Evolutionary conservation across 495 filamentous ascomycete genomes (phyloP), one percentile per base, ranked within the genome.

Genomic region (Aspergillus kassunensis): DNA sequence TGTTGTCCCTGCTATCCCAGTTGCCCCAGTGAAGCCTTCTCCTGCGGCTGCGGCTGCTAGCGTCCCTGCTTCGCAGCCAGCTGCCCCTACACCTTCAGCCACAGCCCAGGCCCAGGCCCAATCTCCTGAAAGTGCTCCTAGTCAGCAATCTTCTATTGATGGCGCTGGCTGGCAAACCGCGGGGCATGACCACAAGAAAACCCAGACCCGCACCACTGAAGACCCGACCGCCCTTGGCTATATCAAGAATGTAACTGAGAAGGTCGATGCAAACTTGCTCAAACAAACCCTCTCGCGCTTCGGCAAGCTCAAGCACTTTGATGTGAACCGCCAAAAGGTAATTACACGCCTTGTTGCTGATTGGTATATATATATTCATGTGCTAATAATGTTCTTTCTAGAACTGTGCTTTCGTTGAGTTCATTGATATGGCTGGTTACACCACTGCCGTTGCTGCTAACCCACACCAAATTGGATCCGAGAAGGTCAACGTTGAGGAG

Each of bases 371-470:
- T n/a, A 24, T 21, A 4, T 21, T 21, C 19, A 30, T 19, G 13
- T 15, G 37, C 52, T 53, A 48, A 53, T 16, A 6, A 6, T 40
- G 9, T 25, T 25, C 8, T 36, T 13, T 48, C 16, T 59, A 97
- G 95, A 97, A 91, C 75, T 96, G 90, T 63, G 95, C 93, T 23
- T 96, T 96, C 64, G 88, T 96, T 54, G 95, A 98, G 63, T 98
- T 95, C 64, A 83, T 82, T 58, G 87, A 87, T 33, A 61, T 80
- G 40, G 78, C 89, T 40, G 89, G 81, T 18, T 97, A 92, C 65
- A 75, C 84, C 57, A 86, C 88, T 53, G 93, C 93, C 20, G 78
- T 90, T 33, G 80, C 80, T 50, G 88, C 83, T 51, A 97, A 93
- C 74, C 91, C 95, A 9, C 90, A 93, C 73, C 78, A 79, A 40